These are phyloP conservation scores for Podaxis sp. DNA, from an alignment of 768 basidiomycete species.

Conservation along the genomic window DNA sequence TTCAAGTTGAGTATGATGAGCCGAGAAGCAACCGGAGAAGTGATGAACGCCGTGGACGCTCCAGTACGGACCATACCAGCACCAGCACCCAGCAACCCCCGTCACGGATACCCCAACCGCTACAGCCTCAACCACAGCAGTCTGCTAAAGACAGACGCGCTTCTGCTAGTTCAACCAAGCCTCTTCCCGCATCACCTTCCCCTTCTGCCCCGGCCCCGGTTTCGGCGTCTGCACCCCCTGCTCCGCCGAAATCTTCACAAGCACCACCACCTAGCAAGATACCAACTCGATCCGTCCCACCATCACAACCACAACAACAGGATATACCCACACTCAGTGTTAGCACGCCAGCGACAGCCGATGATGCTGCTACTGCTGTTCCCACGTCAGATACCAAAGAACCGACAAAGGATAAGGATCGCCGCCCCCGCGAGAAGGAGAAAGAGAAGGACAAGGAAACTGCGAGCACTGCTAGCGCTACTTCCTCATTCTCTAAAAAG, in stretches of 20 bases:
- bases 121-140: constrained; percentile 11
- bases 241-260: constrained; percentile 12
- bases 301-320: neutral
- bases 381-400: constrained; percentile 2
- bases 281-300: neutral
- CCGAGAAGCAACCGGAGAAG: constrained; percentile 33
- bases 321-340: constrained; percentile 27
- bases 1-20: constrained; percentile 94
- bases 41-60: constrained; percentile 22
- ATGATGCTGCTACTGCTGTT: constrained; percentile 11
- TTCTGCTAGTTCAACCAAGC: constrained; percentile 28
- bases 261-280: constrained; percentile 1
- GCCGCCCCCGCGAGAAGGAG: neutral
- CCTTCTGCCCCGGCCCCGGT: neutral
- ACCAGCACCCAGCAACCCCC: constrained; percentile 22
- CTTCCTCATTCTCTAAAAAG: constrained; percentile 27
- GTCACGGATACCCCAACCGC: constrained; percentile 3
- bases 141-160: constrained; percentile 30
- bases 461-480: constrained; percentile 25
- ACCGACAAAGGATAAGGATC: neutral
- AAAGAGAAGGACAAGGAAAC: constrained; percentile 27
- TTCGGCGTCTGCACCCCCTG: constrained; percentile 10
- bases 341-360: constrained; percentile 35
- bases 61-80: constrained; percentile 24
- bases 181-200: constrained; percentile 27